Evolutionary conservation across 2,329 filamentous ascomycete genomes (phyloP), one percentile per base, ranked within the genome.

Genomic region (Hypoxylon sp.): DNA sequence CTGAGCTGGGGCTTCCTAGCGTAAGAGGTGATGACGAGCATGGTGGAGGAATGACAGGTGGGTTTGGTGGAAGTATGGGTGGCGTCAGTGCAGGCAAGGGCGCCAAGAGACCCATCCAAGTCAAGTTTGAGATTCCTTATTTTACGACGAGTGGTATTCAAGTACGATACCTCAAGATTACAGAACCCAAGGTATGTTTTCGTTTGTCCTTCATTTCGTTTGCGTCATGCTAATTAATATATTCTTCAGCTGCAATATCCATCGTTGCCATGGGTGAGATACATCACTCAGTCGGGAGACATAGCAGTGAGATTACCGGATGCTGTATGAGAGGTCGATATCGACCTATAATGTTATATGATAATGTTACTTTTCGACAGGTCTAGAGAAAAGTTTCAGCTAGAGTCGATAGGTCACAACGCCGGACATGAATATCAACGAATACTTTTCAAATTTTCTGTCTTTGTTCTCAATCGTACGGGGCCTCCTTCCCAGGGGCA

Each of bases 91-190:
- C 85, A 13, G 87, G 85, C 51, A 97, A 97, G 77, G 90, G 90
- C 13, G 83, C 84, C 49, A 99, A 97, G 81, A 80, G 94, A 63
- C 94, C 94, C 1, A 99, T 99, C 67, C 93, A 92, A 72, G 94
- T 99, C 77, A 99, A 99, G 78, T 99, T 99, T 71, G 94, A 99
- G 78, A 99, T 99, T 69, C 94, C 94, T n/a, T 99, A 99, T 75
- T 99, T 99, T 71, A 99, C 94, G n/a, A 99, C 95, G 2, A 95
- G 90, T 75, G 94, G 94, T 60, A 99, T 99, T 63, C 95, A 99
- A 74, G 94, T 99, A 66, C 85, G 94, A 67, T 99, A 99, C 73
- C 75, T 99, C 72, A 99, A 99, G 82, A 99, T 99, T 68, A 97
- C 96, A 59, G 94, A 99, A 75, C 94, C 94, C 35, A 99, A 99